Percentiles rank a stretch among this genome's conserved stretches.
Evolutionary conservation across 352 stramenopile genomes (phyloP).

Genomic region (Globisporangium rhizosaccharum): DNA sequence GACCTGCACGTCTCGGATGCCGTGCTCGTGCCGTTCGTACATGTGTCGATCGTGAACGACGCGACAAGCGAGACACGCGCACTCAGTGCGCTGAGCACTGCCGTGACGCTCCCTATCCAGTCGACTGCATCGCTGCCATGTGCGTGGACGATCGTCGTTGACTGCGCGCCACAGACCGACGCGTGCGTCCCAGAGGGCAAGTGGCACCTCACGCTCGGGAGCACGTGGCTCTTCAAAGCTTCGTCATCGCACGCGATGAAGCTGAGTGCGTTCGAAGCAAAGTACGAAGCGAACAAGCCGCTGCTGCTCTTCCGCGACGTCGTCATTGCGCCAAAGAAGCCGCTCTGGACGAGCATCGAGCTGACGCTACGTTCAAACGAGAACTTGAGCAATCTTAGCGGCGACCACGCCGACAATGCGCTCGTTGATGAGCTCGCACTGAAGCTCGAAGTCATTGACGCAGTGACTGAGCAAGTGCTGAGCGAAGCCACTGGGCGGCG

Average conservation of each 20-base stretch:
- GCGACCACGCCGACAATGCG: conserved; percentile 4
- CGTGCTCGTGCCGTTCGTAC: conserved; percentile 33
- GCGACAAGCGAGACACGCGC: conserved; percentile 25
- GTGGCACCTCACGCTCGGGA: conserved; percentile 58
- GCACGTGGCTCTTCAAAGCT: conserved; percentile 36
- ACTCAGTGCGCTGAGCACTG: conserved; percentile 28
- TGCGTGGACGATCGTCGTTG: conserved; percentile 54
- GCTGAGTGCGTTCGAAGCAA: conserved; percentile 38
- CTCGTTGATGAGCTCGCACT: conserved; percentile 29
- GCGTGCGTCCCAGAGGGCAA: conserved; percentile 31
- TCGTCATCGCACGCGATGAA: conserved; percentile 30
- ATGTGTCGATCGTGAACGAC: conserved; percentile 48
- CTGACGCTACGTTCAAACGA: conserved; percentile 27
- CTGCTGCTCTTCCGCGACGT: conserved; percentile 66
- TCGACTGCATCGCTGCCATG: not conserved
- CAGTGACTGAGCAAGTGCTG: conserved; percentile 22
- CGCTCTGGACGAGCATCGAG: conserved; percentile 40
- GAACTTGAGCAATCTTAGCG: not conserved
- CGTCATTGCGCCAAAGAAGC: conserved; percentile 33
- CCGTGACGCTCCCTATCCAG: conserved; percentile 13
- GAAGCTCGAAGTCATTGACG: conserved; percentile 57
- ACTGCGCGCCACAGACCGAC: conserved; percentile 29
- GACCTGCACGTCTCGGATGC: conserved; percentile 59
- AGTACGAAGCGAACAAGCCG: conserved; percentile 62
- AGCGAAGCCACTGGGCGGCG: conserved; percentile 22